phyloP scores from a whole-genome alignment of 805 yeast genomes.

The Candida nanaspora region DNA sequence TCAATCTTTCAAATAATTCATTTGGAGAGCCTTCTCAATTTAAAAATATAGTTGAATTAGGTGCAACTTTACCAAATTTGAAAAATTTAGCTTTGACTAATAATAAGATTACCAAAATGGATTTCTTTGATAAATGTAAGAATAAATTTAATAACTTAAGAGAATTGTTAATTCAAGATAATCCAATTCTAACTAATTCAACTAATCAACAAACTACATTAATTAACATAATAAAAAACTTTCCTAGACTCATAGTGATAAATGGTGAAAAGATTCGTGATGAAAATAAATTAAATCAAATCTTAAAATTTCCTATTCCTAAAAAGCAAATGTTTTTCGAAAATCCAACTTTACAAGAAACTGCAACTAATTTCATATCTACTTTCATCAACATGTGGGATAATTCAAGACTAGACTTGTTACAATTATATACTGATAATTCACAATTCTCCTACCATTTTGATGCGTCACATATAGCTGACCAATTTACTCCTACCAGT shows the following conservation, averaged over 20 bases:
- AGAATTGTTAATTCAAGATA: constrained; percentile 72
- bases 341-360: constrained; percentile 56
- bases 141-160: constrained; percentile 66
- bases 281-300: constrained; percentile 47
- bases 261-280: constrained; percentile 78
- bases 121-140: constrained; percentile 66
- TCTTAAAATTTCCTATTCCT: constrained; percentile 49
- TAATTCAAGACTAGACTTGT: constrained; percentile 57
- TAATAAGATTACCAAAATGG: constrained; percentile 56
- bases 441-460: constrained; percentile 81
- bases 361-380: constrained; percentile 71
- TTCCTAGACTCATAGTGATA: constrained; percentile 74
- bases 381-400: constrained; percentile 83
- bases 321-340: constrained; percentile 73
- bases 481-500: constrained; percentile 7
- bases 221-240: constrained; percentile 56
- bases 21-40: constrained; percentile 42
- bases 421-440: constrained; percentile 69
- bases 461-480: constrained; percentile 49
- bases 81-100: constrained; percentile 74
- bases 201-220: constrained; percentile 36
- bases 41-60: constrained; percentile 49
- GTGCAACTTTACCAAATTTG: constrained; percentile 68
- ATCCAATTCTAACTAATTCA: constrained; percentile 51
- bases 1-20: constrained; percentile 62